A percentile compares a stretch with the other conserved stretches of the same genome.
Evolutionary conservation across 306 rosid species (phyloP).

Genomic region (Fagus crenata): DNA sequence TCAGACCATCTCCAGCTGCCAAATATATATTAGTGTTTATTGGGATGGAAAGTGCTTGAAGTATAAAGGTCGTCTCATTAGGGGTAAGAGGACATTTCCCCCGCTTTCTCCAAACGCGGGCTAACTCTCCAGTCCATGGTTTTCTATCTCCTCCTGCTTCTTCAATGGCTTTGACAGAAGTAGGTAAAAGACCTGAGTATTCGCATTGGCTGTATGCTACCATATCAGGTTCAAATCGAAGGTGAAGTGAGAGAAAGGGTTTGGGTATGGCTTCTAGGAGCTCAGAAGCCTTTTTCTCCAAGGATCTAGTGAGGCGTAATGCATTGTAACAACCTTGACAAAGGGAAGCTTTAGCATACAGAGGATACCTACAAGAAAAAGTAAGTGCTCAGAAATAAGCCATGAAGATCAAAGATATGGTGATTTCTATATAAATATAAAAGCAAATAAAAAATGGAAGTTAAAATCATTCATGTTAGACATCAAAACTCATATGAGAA

Average conservation of each 20-base stretch:
- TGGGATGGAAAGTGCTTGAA: conserved; percentile 68
- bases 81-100: conserved; percentile 93
- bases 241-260: conserved; percentile 89
- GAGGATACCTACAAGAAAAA: conserved; percentile 60
- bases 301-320: conserved; percentile 64
- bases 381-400: background rate
- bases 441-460: background rate
- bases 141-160: conserved; percentile 69
- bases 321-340: conserved; percentile 93
- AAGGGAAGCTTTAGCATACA: conserved; percentile 80
- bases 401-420: background rate
- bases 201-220: too few relatives aligned
- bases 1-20: conserved; percentile 49
- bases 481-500: background rate
- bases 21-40: conserved; percentile 71
- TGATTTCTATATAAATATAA: background rate
- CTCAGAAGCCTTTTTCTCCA: conserved; percentile 79
- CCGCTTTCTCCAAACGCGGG: conserved; percentile 70
- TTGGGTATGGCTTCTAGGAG: conserved; percentile 90
- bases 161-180: conserved; percentile 52
- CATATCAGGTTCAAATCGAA: conserved; percentile 85
- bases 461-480: background rate
- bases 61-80: conserved; percentile 79
- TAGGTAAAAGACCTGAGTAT: too few relatives aligned
- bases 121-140: conserved; percentile 85